Base-by-base conservation (phyloP, 257 asterid species). In the Thymus quinquecostatus region DNA sequence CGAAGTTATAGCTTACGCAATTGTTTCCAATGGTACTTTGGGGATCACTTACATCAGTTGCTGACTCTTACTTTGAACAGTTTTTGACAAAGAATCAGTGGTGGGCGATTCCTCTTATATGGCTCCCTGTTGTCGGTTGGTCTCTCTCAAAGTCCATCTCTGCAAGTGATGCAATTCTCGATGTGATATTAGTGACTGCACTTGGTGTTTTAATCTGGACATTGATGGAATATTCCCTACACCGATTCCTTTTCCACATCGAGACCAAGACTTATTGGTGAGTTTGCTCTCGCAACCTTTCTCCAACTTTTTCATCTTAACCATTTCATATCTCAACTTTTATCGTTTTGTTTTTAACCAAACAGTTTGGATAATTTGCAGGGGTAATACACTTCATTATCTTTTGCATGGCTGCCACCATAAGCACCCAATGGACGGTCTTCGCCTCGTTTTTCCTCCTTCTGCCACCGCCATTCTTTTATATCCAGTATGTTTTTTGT, bases 351-450 rank as follows among this genome's bases (percentile, higher is more conserved):
- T 60, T 71, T 76, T 5, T 13, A 38, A 21, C 64, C 41, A 12
- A 73, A 66, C 54, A 57, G 30, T 40, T 66, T 63, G 36, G 30
- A 43, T 54, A 40, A 72, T 43, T 62, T 87, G 76, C 76, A 90
- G 97, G 96, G 87, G 92, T 27, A 88, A 86, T 81, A 89, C 98
- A 2, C 8, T 86, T 66, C 96, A 92, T 77, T 92, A 89, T 79
- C 86, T 92, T 62, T 78, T 89, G 75, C 96, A 89, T 43, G 98
- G 98, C 34, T 89, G 96, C 75, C 96, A 92, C 80, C 98, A 89
- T 66, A 92, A 92, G 83, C 98, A 92, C 87, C 98, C 98, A 33
- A 87, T 87, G 96, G 98, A 92, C 75, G 85, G 86, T 56, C 82
- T 83, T 3, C 88, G 96, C 53, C 94, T 92, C 30, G 96, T 92